Evolutionary conservation across 2,329 filamentous ascomycete species (phyloP).

Genomic region (Pseudocercospora pini-densiflorae): DNA sequence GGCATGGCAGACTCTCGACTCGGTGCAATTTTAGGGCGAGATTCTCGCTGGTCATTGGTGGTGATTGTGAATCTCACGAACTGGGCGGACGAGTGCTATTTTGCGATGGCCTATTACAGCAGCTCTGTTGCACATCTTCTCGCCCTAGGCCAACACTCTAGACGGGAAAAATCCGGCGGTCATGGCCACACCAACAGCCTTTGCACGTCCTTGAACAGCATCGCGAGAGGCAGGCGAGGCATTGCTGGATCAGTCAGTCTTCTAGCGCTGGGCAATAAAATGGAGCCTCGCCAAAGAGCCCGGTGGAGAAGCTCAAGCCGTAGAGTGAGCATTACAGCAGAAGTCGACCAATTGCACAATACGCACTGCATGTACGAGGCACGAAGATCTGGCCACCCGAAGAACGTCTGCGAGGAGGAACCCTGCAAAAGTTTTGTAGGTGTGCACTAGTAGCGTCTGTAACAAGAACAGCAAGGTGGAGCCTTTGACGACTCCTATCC

Average conservation of each 20-base stretch:
- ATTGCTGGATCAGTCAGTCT: not conserved
- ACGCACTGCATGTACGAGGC: not conserved
- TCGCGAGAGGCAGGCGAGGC: not conserved
- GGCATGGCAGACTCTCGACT: not conserved
- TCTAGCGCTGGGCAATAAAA: not conserved
- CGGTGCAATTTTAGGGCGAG: not conserved
- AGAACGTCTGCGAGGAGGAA: not conserved
- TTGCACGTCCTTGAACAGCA: not conserved
- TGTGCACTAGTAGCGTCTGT: not conserved
- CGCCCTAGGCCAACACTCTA: not conserved
- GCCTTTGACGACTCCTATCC: not conserved
- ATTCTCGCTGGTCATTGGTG: not conserved
- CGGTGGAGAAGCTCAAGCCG: not conserved
- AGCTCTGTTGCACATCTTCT: constrained; percentile 2
- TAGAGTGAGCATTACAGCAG: not conserved
- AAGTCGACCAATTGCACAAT: not conserved
- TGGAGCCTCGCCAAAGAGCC: not conserved
- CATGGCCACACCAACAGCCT: not conserved
- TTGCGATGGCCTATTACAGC: constrained; percentile 13
- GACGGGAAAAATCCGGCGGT: not conserved
- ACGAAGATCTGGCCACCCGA: not conserved
- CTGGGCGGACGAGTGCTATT: not conserved
- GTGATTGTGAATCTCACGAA: not conserved
- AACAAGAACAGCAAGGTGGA: not conserved
- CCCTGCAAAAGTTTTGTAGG: not conserved